A percentile compares a stretch with the other conserved stretches of the same genome.
Evolutionary conservation across 1,284 basidiomycete genomes (phyloP).

Genomic region (Cerrena zonata): DNA sequence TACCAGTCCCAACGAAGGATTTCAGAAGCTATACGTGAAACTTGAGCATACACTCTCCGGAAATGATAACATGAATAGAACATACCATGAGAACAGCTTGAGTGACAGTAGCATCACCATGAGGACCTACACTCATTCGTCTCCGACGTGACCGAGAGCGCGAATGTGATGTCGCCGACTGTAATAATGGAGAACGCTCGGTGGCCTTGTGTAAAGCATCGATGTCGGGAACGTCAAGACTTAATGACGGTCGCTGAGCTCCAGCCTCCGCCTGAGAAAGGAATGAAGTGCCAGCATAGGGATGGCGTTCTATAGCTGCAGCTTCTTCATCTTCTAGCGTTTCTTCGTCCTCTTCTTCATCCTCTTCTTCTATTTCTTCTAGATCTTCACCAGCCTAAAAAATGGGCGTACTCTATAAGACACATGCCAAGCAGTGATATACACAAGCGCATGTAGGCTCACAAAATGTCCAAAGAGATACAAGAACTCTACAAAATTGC

Average conservation of each 20-base stretch:
- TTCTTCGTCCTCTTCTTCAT: conserved; percentile 17
- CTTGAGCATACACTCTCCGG: conserved; percentile 7
- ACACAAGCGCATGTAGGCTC: too few species aligned
- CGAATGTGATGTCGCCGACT: conserved; percentile 15
- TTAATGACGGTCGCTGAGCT: conserved; percentile 17
- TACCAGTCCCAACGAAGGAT: conserved; percentile 93
- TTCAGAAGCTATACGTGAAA: conserved; percentile 72
- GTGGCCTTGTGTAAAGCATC: conserved; percentile 18
- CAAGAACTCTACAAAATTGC: conserved; percentile 89
- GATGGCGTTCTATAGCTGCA: conserved; percentile 1
- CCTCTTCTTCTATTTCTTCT: conserved; percentile 54
- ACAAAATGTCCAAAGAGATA: conserved; percentile 93
- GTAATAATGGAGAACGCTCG: conserved; percentile 29
- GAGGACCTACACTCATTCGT: conserved; percentile 48
- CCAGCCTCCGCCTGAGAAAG: conserved; percentile 11
- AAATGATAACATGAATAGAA: conserved; percentile 8
- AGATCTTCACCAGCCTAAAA: conserved; percentile 86
- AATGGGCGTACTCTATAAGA: conserved; percentile 7
- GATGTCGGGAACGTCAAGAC: conserved; percentile 10
- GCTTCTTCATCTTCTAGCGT: conserved; percentile 15
- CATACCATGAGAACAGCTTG: conserved; percentile 87
- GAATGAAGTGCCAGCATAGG: conserved; percentile 10
- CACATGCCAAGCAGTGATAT: conserved; percentile 13
- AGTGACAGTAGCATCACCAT: conserved; percentile 80
- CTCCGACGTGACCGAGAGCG: conserved; percentile 52